A percentile compares a stretch with the other conserved stretches of the same genome.
phyloP scores from a whole-genome alignment of 2,329 filamentous ascomycete species.

The Colletotrichum destructivum region DNA sequence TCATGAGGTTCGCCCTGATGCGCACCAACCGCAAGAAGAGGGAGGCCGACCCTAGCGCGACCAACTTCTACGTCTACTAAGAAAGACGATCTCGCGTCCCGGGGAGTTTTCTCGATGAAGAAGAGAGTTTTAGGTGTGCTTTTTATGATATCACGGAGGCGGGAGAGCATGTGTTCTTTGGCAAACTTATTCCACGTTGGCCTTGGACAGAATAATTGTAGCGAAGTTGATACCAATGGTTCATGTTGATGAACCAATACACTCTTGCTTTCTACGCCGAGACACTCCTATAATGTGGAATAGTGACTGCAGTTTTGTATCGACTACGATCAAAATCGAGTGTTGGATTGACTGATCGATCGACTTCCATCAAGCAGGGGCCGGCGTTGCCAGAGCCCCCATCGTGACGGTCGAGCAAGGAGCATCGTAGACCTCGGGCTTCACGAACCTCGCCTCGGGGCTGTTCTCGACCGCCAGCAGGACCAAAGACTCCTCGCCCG shows the following conservation, averaged over 20 bases:
- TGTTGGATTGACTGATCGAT: fast-evolving
- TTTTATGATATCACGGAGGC: no score
- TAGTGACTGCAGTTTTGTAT: no score
- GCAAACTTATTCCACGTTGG: neutral
- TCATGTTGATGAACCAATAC: neutral
- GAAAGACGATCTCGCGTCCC: no score
- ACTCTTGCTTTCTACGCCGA: no score
- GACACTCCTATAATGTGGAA: no score
- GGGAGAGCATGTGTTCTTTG: neutral
- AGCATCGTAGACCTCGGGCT: slow-evolving; percentile 47
- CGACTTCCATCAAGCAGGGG: neutral
- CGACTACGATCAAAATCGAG: no score
- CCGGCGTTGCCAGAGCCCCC: slow-evolving; percentile 43
- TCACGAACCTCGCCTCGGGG: slow-evolving; percentile 45
- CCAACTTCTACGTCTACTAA: slow-evolving; percentile 51
- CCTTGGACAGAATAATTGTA: neutral
- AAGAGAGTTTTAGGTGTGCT: no score
- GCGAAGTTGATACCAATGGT: neutral
- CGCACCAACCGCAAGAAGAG: slow-evolving; percentile 54
- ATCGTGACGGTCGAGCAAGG: slow-evolving; percentile 46
- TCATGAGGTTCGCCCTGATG: slow-evolving; percentile 52
- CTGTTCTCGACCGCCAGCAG: slow-evolving; percentile 48
- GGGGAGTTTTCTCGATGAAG: no score
- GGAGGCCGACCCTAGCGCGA: slow-evolving; percentile 43
- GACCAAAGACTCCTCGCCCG: slow-evolving; percentile 46